Evolutionary conservation across 176 grass and related monocot species (phyloP).

Genomic region (Calamus simplicifolius): DNA sequence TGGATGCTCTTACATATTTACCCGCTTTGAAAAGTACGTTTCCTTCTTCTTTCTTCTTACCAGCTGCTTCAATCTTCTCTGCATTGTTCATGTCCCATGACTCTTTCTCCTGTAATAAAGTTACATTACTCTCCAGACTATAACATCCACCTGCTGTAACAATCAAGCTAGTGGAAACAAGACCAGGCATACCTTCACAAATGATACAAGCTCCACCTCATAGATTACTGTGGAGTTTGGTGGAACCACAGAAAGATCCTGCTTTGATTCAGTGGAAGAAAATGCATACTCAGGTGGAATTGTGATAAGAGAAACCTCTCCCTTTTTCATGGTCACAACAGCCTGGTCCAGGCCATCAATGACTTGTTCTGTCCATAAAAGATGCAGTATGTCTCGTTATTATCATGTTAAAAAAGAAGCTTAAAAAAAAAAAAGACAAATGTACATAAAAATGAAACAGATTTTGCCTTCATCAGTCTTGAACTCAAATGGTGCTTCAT

Average conservation of each 20-base stretch:
- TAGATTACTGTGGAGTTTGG: constrained; percentile 69
- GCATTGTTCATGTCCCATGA: constrained; percentile 92
- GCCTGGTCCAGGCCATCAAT: constrained; percentile 81
- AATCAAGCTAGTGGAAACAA: too few relatives aligned
- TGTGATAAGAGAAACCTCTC: constrained; percentile 80
- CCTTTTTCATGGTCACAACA: constrained; percentile 93
- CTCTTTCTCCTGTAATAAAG: constrained; percentile 67
- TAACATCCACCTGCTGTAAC: too few relatives aligned
- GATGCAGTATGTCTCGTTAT: neutral
- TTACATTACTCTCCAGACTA: neutral
- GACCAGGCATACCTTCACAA: constrained; percentile 52
- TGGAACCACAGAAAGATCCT: constrained; percentile 77
- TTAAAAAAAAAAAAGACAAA: constrained; percentile 4
- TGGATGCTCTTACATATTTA: constrained; percentile 69
- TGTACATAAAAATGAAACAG: neutral
- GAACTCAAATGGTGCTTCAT: constrained; percentile 70
- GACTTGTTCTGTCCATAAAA: constrained; percentile 48
- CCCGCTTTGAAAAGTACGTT: constrained; percentile 78
- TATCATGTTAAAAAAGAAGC: neutral
- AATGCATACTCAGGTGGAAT: constrained; percentile 88
- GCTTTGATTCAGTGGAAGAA: constrained; percentile 55
- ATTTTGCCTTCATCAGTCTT: constrained; percentile 76
- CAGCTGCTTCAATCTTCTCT: constrained; percentile 82
- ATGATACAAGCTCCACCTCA: constrained; percentile 92
- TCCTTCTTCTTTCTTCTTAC: constrained; percentile 86